Base-by-base conservation (phyloP, 495 filamentous ascomycete species). In the Aspergillus egyptiacus region DNA sequence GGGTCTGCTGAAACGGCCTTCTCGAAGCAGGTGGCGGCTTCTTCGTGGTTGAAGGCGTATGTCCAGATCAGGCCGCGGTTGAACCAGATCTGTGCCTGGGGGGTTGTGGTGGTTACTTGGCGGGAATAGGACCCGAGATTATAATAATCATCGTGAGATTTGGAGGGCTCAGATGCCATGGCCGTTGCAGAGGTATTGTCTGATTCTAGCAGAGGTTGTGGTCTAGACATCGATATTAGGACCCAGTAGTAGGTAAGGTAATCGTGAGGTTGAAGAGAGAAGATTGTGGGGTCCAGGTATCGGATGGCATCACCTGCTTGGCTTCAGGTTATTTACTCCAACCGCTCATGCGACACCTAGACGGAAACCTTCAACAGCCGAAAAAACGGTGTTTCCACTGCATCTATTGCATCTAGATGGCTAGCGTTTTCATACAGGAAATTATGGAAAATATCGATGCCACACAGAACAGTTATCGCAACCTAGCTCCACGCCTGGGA, bases 71-170 rank as follows among this genome's bases (percentile, higher is more conserved):
- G 56, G 8, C 61, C 61, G 5, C 61, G 56, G 33, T 61, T 33
- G 41, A 64, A 64, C 61, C 61, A 64, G 23, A 31, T 44, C 23
- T 64, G 61, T 3, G 62, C 49, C 1, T 46, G 58, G 0, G 45
- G 31, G 58, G 48, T 74, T 18, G 31, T 56, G 2, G 76, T 72
- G 33, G 45, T 74, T 10, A 83, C 60, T 13, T 62, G 58, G 19
- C 77, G 70, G 36, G 66, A 56, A 46, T 69, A 80, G 2, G 62
- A 55, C 18, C 81, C 81, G 2, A 85, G 73, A 48, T 82, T 55
- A 58, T 77, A 83, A 46, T 81, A 80, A 2, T 51, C 53, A 37
- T 48, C 43, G 10, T 38, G 6, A 24, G 9, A 24, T 8, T 22
- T 14, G 1, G 19, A 30, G 13, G 17, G 14, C 3, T 28, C 40